These are phyloP conservation scores for Neckera pumila DNA, from an alignment of 225 moss, liverwort and hornwort species.

Conservation along the genomic window DNA sequence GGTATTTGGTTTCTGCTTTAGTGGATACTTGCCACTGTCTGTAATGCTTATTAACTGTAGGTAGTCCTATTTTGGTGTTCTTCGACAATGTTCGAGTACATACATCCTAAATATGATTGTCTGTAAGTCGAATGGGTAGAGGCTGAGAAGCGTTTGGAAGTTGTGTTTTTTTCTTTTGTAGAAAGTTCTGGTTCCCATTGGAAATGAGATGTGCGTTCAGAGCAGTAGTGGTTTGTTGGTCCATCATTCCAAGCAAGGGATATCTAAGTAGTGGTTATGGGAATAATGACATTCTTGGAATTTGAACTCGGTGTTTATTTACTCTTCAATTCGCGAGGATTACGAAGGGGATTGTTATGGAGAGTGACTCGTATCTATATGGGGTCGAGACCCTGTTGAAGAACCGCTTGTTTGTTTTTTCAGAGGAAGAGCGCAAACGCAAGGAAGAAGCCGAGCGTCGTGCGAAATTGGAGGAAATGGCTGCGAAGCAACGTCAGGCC, in stretches of 20 bases:
- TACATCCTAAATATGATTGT: background rate
- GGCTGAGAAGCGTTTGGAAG: background rate
- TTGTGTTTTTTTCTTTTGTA: background rate
- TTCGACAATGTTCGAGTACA: background rate
- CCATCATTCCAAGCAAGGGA: background rate
- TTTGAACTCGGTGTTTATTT: background rate
- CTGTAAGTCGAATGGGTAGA: no score
- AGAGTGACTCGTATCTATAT: background rate
- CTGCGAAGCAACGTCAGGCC: conserved; percentile 72
- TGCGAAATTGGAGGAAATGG: conserved; percentile 72
- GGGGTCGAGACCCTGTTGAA: no score
- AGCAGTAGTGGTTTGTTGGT: background rate
- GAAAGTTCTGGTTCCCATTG: background rate
- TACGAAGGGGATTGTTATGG: background rate
- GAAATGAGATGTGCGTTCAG: conserved; percentile 12
- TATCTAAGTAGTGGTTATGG: no score
- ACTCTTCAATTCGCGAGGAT: background rate
- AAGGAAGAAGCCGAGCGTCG: conserved; percentile 79
- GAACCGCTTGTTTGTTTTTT: background rate
- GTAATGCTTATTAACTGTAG: background rate
- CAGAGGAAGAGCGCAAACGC: conserved; percentile 80
- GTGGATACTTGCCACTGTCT: background rate
- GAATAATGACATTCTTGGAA: no score
- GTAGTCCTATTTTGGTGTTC: background rate
- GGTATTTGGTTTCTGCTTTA: background rate